A percentile compares a stretch with the other conserved stretches of the same genome.
phyloP scores from a whole-genome alignment of 2,329 filamentous ascomycete species.

The Cercospora sp. region DNA sequence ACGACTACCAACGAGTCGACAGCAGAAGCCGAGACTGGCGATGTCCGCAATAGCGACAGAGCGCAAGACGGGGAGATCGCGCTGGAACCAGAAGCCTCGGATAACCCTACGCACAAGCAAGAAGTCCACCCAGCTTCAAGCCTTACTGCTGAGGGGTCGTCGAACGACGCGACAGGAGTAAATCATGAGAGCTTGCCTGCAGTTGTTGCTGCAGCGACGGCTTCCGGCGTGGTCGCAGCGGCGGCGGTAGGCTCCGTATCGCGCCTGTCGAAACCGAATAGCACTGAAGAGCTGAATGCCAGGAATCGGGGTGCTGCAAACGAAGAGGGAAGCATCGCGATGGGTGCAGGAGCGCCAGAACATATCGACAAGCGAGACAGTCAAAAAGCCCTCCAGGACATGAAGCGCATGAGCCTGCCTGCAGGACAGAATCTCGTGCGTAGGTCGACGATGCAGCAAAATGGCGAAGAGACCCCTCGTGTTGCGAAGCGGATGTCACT shows the following conservation, averaged over 20 bases:
- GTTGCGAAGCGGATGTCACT: slow-evolving; percentile 12
- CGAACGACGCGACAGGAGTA: background rate
- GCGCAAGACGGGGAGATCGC: background rate
- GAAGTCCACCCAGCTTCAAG: slow-evolving; percentile 28
- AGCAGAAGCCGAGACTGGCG: slow-evolving; percentile 11
- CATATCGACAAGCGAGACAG: slow-evolving; percentile 19
- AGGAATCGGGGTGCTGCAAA: background rate
- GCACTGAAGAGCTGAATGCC: background rate
- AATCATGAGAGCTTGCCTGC: slow-evolving; percentile 10
- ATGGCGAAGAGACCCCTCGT: background rate
- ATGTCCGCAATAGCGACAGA: background rate
- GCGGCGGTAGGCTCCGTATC: slow-evolving; percentile 12
- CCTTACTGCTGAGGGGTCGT: slow-evolving; percentile 15
- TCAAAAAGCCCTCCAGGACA: slow-evolving; percentile 18
- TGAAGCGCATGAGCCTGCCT: slow-evolving; percentile 22
- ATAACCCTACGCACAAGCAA: slow-evolving; percentile 15
- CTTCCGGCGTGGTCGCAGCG: slow-evolving; percentile 14
- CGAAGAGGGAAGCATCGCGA: background rate
- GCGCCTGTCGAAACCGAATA: background rate
- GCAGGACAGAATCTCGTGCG: slow-evolving; percentile 14
- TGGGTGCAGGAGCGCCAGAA: background rate
- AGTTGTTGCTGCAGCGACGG: slow-evolving; percentile 12
- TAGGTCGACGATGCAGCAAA: slow-evolving; percentile 9
- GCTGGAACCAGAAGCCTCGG: background rate
- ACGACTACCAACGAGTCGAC: slow-evolving; percentile 7